Conservation (phyloP, 345 rosid species). For the Carallia brachiata region DNA sequence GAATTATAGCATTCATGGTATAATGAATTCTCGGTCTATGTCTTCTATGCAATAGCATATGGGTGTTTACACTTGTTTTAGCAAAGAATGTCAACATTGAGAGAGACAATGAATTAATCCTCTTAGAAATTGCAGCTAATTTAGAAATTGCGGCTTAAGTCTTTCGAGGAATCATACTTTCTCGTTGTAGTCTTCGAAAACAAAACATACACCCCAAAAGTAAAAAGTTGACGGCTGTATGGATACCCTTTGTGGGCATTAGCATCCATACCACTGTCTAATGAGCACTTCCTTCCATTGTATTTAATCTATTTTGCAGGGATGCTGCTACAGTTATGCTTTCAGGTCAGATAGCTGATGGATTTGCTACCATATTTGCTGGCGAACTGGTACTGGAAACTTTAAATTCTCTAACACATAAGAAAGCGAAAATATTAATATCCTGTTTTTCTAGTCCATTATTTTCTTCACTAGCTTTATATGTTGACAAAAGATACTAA, state of each 20-base stretch:
- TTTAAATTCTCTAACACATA: not conserved
- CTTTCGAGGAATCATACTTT: not conserved
- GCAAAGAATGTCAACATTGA: too few relatives aligned
- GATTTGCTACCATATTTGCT: constrained; percentile 66
- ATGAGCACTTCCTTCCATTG: not conserved
- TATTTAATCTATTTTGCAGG: constrained; percentile 31
- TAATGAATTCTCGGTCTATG: not conserved
- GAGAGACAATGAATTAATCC: not conserved
- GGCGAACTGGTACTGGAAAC: constrained; percentile 77
- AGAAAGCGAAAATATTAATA: not conserved
- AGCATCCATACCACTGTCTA: not conserved
- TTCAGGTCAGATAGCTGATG: constrained; percentile 95
- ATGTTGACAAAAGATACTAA: too few relatives aligned
- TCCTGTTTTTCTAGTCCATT: not conserved
- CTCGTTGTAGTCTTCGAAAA: not conserved
- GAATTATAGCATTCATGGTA: not conserved
- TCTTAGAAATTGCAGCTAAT: not conserved
- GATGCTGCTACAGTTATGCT: constrained; percentile 90
- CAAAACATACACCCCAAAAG: not conserved
- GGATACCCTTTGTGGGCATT: not conserved
- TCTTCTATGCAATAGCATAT: too few relatives aligned
- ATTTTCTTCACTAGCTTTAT: not conserved
- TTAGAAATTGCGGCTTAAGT: not conserved
- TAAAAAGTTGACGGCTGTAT: not conserved
- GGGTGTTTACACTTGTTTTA: too few relatives aligned